Evolutionary conservation across 2,329 filamentous ascomycete species (phyloP), one percentile per base, ranked within the genome.

Genomic region (Fusarium odoratissimum): DNA sequence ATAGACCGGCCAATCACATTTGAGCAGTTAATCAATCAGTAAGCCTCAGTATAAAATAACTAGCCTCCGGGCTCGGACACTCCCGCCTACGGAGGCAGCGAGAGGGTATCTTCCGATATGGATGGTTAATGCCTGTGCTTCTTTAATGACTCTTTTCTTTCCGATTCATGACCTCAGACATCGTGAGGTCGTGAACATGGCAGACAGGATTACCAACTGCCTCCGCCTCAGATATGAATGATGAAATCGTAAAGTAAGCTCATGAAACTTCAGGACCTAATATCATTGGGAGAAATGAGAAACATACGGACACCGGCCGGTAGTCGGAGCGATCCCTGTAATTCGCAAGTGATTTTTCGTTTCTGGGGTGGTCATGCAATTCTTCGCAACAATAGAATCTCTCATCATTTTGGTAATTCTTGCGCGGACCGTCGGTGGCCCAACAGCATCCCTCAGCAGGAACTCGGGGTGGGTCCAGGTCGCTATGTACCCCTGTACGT

Each of bases 361-460:
- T 62, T 68, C 35, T 58, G 59, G 31, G 60, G 40, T 62, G 65
- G 64, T 63, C 64, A 68, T 68, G 65, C 67, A 73, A 44, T 73
- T 72, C 44, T 68, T 57, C 45, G 42, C 49, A 65, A 42, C 28
- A 37, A 33, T 38, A 56, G 52, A 55, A 64, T 66, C 67, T 67
- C 69, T 65, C 69, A 65, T 65, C 60, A 75, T 61, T 67, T 63
- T 61, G 28, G 44, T 35, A 30, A 55, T 49, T 62, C 56, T 60
- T 68, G 61, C 56, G 76, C 76, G 76, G 76, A 74, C 64, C 76
- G 76, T 78, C 76, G 76, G 76, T 78, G 75, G 74, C 63, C 71
- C 71, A 77, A 72, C 73, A 65, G 62, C 52, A 64, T 70, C 52
- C 58, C 60, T 65, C 71, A 75, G 64, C 73, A 78, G 76, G 76